phyloP scores from a whole-genome alignment of 306 rosid species.

The Begonia masoniana region DNA sequence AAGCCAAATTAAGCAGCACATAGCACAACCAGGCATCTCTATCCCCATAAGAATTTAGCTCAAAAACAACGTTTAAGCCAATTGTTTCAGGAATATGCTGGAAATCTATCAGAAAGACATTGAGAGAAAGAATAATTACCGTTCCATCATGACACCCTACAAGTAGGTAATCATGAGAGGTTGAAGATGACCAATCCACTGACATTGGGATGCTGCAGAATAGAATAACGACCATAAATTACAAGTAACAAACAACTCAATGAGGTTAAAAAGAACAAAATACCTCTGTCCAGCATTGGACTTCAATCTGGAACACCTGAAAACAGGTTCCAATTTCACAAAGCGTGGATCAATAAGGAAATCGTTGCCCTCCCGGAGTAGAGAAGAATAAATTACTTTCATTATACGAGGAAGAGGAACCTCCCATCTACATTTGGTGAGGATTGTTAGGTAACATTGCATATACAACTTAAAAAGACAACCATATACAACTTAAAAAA shows the following conservation, averaged over 20 bases:
- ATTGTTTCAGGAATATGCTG: too few relatives aligned
- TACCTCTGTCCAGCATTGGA: constrained; percentile 55
- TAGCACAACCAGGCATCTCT: not conserved
- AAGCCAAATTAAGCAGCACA: too few relatives aligned
- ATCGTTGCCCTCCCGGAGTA: constrained; percentile 30
- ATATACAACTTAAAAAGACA: too few relatives aligned
- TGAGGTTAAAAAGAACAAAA: not conserved
- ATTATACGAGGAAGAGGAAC: constrained; percentile 64
- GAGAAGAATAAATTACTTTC: constrained; percentile 35
- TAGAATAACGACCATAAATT: not conserved
- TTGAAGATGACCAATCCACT: constrained; percentile 76
- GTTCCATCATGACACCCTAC: constrained; percentile 98
- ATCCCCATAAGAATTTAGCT: too few relatives aligned
- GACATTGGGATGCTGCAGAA: constrained; percentile 73
- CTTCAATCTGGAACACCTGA: constrained; percentile 64
- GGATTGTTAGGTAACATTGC: constrained; percentile 13
- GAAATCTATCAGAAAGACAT: constrained; percentile 4
- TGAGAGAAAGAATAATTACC: constrained; percentile 25
- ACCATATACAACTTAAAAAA: too few relatives aligned
- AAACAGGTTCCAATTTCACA: constrained; percentile 65
- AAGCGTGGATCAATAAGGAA: constrained; percentile 61
- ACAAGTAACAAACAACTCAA: too few relatives aligned
- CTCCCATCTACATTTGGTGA: constrained; percentile 71
- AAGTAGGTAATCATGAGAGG: constrained; percentile 65
- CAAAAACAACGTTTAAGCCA: too few relatives aligned